These are phyloP conservation scores for Athelia psychrophila DNA, from an alignment of 1,284 basidiomycete species.

Conservation along the genomic window DNA sequence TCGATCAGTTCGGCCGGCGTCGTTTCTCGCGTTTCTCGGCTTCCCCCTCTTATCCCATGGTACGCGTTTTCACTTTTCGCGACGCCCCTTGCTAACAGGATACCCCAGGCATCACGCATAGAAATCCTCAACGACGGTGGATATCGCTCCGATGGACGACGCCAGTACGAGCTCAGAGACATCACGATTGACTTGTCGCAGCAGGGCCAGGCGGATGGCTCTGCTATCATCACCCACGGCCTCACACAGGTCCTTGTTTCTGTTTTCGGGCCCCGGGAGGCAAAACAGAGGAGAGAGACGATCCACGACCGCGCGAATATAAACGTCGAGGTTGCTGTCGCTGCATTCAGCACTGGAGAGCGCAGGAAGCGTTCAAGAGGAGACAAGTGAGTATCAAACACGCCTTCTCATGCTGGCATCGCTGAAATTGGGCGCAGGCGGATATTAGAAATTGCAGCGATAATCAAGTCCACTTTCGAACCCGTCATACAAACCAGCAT, in stretches of 20 bases:
- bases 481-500: slow-evolving; percentile 89
- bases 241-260: slow-evolving; percentile 85
- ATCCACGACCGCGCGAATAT: slow-evolving; percentile 82
- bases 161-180: slow-evolving; percentile 87
- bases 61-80: not conserved
- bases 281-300: slow-evolving; percentile 70
- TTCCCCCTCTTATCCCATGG: not conserved
- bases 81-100: not conserved
- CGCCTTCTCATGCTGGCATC: slow-evolving; percentile 6
- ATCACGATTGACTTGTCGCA: slow-evolving; percentile 77
- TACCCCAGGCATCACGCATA: slow-evolving; percentile 68
- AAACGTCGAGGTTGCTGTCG: slow-evolving; percentile 83
- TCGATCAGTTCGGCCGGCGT: too few species aligned
- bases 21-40: too few species aligned
- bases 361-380: slow-evolving; percentile 72
- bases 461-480: slow-evolving; percentile 93
- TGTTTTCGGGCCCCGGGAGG: slow-evolving; percentile 91
- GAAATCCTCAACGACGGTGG: slow-evolving; percentile 91
- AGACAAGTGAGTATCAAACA: slow-evolving; percentile 73
- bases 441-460: slow-evolving; percentile 82
- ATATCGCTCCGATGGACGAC: slow-evolving; percentile 87
- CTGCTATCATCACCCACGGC: slow-evolving; percentile 83
- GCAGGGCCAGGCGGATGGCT: slow-evolving; percentile 83
- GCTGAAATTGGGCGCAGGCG: slow-evolving; percentile 53
- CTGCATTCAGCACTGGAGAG: slow-evolving; percentile 84